Conservation (phyloP, 2,329 filamentous ascomycete genomes). For the Periconia sp. region DNA sequence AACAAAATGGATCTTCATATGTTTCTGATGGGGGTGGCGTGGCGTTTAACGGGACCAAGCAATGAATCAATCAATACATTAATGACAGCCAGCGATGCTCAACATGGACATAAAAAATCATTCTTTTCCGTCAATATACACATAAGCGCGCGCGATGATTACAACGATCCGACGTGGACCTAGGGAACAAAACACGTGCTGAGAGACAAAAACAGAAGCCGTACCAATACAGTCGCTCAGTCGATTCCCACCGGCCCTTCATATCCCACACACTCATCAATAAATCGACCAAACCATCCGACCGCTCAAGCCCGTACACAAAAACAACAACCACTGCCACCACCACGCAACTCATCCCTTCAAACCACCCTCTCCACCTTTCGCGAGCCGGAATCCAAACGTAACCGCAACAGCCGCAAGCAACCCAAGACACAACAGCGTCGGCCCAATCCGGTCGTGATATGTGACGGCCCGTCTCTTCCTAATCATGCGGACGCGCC, state of each 20-base stretch:
- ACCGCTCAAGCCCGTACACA: not conserved
- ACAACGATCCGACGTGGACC: not conserved
- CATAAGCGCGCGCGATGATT: not conserved
- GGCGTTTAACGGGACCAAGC: no score
- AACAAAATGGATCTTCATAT: no score
- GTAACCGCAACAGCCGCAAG: constrained; percentile 76
- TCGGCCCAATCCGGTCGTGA: constrained; percentile 88
- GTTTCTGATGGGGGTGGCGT: no score
- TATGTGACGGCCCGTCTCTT: constrained; percentile 83
- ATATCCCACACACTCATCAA: no score
- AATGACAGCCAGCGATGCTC: no score
- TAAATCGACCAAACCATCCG: not conserved
- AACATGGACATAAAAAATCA: not conserved
- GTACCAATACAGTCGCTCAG: not conserved
- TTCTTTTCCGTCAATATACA: not conserved
- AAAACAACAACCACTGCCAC: no score
- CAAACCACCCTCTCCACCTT: constrained; percentile 53
- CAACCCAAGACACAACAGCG: constrained; percentile 70
- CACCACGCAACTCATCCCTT: constrained; percentile 22
- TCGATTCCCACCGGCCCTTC: no score
- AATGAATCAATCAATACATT: no score
- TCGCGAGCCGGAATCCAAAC: constrained; percentile 74
- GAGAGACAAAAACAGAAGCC: not conserved
- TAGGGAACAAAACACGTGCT: not conserved
- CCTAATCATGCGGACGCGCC: constrained; percentile 83